Evolutionary conservation across 2,329 filamentous ascomycete genomes (phyloP).

Genomic region (Pestalotiopsis sp.): DNA sequence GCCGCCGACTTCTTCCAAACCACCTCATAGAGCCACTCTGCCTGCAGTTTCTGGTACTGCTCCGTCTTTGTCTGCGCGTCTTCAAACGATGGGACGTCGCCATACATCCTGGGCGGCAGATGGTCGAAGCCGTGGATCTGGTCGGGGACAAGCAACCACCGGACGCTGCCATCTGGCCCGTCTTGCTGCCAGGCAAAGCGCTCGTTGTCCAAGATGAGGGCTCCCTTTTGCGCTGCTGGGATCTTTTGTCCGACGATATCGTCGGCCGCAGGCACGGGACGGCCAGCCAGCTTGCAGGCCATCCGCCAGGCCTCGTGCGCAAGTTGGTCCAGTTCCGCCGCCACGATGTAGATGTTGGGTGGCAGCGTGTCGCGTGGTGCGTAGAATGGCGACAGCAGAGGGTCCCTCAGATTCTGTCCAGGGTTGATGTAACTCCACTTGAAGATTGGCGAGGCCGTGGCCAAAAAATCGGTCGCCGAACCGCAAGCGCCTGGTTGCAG

Average conservation of each 20-base stretch:
- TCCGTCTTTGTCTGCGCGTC: conserved; percentile 34
- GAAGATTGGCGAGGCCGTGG: conserved; percentile 33
- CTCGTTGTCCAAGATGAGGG: conserved; percentile 34
- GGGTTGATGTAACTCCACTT: conserved; percentile 44
- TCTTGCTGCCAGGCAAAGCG: conserved; percentile 38
- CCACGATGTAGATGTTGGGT: conserved; percentile 44
- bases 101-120: conserved; percentile 28
- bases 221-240: conserved; percentile 18
- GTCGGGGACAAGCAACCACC: conserved; percentile 46
- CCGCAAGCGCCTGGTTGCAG: conserved; percentile 30
- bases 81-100: conserved; percentile 30
- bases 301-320: conserved; percentile 43
- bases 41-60: conserved; percentile 31
- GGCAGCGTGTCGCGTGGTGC: conserved; percentile 38
- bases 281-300: conserved; percentile 37
- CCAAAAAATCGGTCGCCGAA: conserved; percentile 28
- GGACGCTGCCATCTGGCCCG: conserved; percentile 30
- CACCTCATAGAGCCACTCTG: conserved; percentile 32
- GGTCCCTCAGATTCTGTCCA: conserved; percentile 36
- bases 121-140: conserved; percentile 43
- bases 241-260: conserved; percentile 31
- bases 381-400: conserved; percentile 43
- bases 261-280: conserved; percentile 26
- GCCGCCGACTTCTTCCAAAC: conserved; percentile 28
- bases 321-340: conserved; percentile 48